A percentile compares a stretch with the other conserved stretches of the same genome.
phyloP scores from a whole-genome alignment of 345 rosid species.

The Corchorus olitorius region DNA sequence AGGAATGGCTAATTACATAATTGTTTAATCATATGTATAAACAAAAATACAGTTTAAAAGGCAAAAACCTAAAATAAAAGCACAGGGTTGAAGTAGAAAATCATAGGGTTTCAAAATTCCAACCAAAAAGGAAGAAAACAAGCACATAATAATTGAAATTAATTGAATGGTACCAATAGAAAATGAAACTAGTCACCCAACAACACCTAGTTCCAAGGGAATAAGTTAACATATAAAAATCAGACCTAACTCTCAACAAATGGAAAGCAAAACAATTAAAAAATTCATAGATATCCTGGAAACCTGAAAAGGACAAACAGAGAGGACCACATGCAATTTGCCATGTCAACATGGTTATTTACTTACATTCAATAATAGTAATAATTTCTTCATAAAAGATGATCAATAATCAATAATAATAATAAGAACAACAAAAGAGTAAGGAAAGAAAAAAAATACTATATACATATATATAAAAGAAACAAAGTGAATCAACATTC shows the following conservation, averaged over 20 bases:
- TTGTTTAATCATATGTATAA: background rate
- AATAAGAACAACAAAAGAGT: too few relatives aligned
- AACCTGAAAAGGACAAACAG: slow-evolving; percentile 16
- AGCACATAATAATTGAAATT: background rate
- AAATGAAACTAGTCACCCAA: slow-evolving; percentile 34
- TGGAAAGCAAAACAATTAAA: slow-evolving; percentile 9
- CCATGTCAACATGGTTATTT: background rate
- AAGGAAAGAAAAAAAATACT: background rate
- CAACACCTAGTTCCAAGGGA: slow-evolving; percentile 21
- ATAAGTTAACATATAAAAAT: slow-evolving; percentile 23
- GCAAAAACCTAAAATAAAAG: background rate
- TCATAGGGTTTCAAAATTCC: background rate
- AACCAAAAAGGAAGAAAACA: slow-evolving; percentile 23
- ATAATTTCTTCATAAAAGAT: too few relatives aligned
- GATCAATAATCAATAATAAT: too few relatives aligned
- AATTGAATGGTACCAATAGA: slow-evolving; percentile 10
- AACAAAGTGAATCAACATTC: background rate
- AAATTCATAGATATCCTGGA: background rate
- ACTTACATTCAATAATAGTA: background rate
- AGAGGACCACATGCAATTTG: slow-evolving; percentile 12
- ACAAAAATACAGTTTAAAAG: background rate
- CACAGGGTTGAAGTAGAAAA: background rate
- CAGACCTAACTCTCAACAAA: slow-evolving; percentile 34
- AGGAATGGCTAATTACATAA: too few relatives aligned
- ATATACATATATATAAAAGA: background rate